These are phyloP conservation scores for Pseudopyrenochaeta lycopersici DNA, from an alignment of 2,329 filamentous ascomycete genomes.

Conservation along the genomic window DNA sequence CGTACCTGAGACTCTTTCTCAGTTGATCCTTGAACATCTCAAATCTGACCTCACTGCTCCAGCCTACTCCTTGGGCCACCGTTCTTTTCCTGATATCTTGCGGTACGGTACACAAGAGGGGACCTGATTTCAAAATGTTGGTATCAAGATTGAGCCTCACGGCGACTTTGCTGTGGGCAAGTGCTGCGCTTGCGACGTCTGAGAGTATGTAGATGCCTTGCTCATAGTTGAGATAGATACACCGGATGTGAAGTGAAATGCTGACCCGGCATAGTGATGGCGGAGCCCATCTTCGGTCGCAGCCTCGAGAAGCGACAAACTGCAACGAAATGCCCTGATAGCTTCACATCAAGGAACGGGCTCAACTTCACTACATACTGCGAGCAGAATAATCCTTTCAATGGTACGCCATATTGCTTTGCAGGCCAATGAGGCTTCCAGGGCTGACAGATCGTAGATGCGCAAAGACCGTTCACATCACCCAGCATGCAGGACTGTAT, in stretches of 20 bases:
- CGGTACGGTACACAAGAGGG: not conserved
- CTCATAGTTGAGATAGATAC: not conserved
- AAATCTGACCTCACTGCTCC: not conserved
- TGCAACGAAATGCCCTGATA: slow-evolving; percentile 22
- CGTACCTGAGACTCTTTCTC: not conserved
- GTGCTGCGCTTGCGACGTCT: slow-evolving; percentile 32
- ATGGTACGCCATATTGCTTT: slow-evolving; percentile 23
- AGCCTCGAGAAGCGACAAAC: slow-evolving; percentile 24
- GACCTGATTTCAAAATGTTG: slow-evolving; percentile 7
- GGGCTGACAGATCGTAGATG: slow-evolving; percentile 25
- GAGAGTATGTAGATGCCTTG: slow-evolving; percentile 21
- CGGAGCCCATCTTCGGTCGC: slow-evolving; percentile 18
- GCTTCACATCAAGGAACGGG: slow-evolving; percentile 39
- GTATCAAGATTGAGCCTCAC: slow-evolving; percentile 16
- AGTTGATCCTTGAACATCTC: slow-evolving; percentile 1
- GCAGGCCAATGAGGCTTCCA: not conserved
- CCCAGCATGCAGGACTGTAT: slow-evolving; percentile 35
- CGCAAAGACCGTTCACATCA: slow-evolving; percentile 21
- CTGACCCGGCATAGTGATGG: slow-evolving; percentile 27
- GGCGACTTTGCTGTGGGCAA: slow-evolving; percentile 28
- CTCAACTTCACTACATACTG: slow-evolving; percentile 43
- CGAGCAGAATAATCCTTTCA: slow-evolving; percentile 35
- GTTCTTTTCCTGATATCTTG: not conserved
- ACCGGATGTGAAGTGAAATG: not conserved
- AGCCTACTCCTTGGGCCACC: not conserved